phyloP scores from a whole-genome alignment of 202 grass and related monocot species.

The Cymbopogon flexuosus region DNA sequence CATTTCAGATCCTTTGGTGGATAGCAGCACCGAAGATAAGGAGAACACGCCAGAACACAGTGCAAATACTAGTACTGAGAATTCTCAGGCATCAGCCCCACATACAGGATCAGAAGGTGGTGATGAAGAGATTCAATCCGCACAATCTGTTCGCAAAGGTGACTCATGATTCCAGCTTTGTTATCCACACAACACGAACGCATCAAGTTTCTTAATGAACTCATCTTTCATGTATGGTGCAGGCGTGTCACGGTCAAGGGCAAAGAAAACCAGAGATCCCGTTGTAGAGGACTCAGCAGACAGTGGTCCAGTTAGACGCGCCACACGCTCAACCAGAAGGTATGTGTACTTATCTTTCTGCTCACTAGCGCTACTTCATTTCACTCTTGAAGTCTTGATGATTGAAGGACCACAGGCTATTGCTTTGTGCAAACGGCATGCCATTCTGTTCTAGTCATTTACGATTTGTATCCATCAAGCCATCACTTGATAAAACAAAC shows the following conservation, averaged over 20 bases:
- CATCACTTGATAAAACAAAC: neutral
- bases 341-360: neutral
- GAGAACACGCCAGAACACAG: constrained; percentile 36
- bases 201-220: constrained; percentile 3
- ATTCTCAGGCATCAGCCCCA: constrained; percentile 37
- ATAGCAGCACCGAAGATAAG: constrained; percentile 26
- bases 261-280: constrained; percentile 43
- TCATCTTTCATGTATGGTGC: neutral
- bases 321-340: constrained; percentile 53
- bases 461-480: neutral
- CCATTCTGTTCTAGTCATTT: neutral
- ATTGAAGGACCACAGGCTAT: neutral
- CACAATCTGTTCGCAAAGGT: constrained; percentile 48
- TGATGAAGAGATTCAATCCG: constrained; percentile 45
- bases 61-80: constrained; percentile 35
- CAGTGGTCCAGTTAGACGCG: constrained; percentile 35
- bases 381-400: neutral
- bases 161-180: neutral
- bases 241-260: constrained; percentile 43
- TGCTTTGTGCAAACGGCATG: neutral
- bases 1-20: constrained; percentile 38
- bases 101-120: constrained; percentile 37
- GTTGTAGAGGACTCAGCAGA: constrained; percentile 35
- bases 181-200: neutral
- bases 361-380: neutral